Base-by-base conservation (phyloP, 352 stramenopile genomes). In the Blastocystis sp. region DNA sequence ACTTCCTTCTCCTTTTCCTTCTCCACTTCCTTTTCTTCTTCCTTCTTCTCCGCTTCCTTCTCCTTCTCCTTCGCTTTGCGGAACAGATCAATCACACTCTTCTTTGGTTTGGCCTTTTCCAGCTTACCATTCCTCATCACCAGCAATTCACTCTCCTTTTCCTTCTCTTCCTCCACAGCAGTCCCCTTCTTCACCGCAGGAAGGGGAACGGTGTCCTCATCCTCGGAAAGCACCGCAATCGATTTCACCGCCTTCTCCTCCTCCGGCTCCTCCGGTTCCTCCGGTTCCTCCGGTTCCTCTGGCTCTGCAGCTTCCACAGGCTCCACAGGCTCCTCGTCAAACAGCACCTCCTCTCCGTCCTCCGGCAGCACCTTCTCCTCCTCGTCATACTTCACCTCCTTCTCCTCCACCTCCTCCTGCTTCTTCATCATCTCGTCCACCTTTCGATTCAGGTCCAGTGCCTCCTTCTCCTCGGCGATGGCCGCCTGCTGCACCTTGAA, bases 381-480 rank as follows among this genome's bases (percentile, higher is more conserved):
- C 1, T 53, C 28, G 17, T 88, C 43, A n/a, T 34, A 14, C 4
- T 43, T 79, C 28, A 48, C 77, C 41, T 64, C 71, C 52, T 81
- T 65, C 71, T 84, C 52, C 19, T 84, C 60, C 74, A 69, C 53
- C 48, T 84, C 56, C 53, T 84, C 60, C 19, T 56, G 40, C 7
- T 2, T 48, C 38, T 67, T 66, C 10, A 56, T 52, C 74, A 84
- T 70, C 40, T 11, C 56, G 17, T 84, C 74, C 14, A 84, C 43
- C 14, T 45, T 11, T 2, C 52, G 10, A 23, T 84, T 69, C 17
- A 84, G 21, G 34, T 84, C 74, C 34, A 53, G 28, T 1, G 5
- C 40, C 74, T 84, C 45, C 53, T 69, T 84, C 40, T 62, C 74
- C 23, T 84, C 74, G 17, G 67, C 56, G 14, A 64, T 84, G 9